phyloP scores from a whole-genome alignment of 2,329 filamentous ascomycete genomes.

The Fusarium verrucosum region DNA sequence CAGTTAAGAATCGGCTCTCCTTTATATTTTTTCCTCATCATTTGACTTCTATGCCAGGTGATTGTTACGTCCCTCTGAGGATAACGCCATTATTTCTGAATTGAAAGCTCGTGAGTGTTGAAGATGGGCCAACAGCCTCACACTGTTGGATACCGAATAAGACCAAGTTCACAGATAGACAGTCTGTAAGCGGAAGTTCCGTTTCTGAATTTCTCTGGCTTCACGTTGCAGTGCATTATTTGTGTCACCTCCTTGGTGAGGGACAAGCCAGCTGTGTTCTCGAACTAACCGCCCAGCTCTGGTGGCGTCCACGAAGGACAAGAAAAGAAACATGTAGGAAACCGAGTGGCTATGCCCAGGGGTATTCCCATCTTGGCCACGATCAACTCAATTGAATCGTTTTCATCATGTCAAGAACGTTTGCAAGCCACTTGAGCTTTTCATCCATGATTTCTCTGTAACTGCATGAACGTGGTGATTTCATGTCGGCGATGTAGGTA shows the following conservation, averaged over 20 bases:
- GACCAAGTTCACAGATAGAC: too few species aligned
- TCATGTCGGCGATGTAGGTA: not conserved
- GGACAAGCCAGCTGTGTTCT: not conserved
- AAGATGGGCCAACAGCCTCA: not conserved
- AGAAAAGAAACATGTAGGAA: not conserved
- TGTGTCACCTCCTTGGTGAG: not conserved
- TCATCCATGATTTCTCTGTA: not conserved
- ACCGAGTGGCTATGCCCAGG: not conserved
- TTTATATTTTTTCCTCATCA: not conserved
- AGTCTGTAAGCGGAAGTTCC: too few species aligned
- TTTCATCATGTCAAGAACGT: not conserved
- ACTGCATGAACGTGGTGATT: not conserved
- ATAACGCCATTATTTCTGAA: not conserved
- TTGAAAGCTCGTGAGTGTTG: not conserved
- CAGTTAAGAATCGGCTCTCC: not conserved
- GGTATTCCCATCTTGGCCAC: slow-evolving; percentile 1
- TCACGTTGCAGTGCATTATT: not conserved
- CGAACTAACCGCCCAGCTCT: not conserved
- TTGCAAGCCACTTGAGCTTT: slow-evolving; percentile 7
- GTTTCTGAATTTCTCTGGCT: not conserved
- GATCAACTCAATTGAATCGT: not conserved
- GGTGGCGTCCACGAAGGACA: too few species aligned
- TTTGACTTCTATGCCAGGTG: not conserved
- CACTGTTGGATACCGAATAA: not conserved
- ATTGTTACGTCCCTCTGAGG: not conserved